These are phyloP conservation scores for Penicillium oxalicum DNA, from an alignment of 2,329 filamentous ascomycete species.

Conservation along the genomic window DNA sequence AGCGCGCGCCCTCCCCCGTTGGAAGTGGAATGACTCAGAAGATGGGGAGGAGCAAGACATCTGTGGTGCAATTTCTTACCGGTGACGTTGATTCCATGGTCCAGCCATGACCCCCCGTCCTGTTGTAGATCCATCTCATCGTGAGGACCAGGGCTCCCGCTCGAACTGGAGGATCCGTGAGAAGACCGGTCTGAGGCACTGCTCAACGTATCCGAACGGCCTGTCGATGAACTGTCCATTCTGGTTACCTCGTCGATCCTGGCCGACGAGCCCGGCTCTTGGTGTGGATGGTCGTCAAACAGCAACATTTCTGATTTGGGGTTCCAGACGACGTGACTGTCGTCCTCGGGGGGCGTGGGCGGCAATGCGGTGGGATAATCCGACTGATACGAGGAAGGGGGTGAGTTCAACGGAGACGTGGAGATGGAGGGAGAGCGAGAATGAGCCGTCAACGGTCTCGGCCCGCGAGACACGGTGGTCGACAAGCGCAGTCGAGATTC, in stretches of 20 bases:
- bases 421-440: slow-evolving; percentile 17
- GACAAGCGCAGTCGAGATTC: slow-evolving; percentile 28
- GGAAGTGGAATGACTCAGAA: too few species aligned
- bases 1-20: background rate
- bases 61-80: slow-evolving; percentile 22
- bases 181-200: slow-evolving; percentile 28
- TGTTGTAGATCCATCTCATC: slow-evolving; percentile 31
- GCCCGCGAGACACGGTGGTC: slow-evolving; percentile 32
- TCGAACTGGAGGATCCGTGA: slow-evolving; percentile 28
- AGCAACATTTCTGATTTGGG: slow-evolving; percentile 27
- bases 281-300: slow-evolving; percentile 25
- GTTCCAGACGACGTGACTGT: slow-evolving; percentile 36
- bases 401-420: slow-evolving; percentile 20
- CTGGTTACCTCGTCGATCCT: slow-evolving; percentile 28
- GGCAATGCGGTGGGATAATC: slow-evolving; percentile 34
- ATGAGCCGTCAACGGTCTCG: slow-evolving; percentile 25
- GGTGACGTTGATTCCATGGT: slow-evolving; percentile 33
- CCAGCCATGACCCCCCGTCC: slow-evolving; percentile 30
- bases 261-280: slow-evolving; percentile 20
- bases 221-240: slow-evolving; percentile 23
- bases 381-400: slow-evolving; percentile 13
- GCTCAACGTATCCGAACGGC: slow-evolving; percentile 25
- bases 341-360: slow-evolving; percentile 40
- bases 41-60: too few species aligned
- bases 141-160: slow-evolving; percentile 25